These are phyloP conservation scores for Kwoniella europaea DNA, from an alignment of 768 basidiomycete genomes.

Conservation along the genomic window DNA sequence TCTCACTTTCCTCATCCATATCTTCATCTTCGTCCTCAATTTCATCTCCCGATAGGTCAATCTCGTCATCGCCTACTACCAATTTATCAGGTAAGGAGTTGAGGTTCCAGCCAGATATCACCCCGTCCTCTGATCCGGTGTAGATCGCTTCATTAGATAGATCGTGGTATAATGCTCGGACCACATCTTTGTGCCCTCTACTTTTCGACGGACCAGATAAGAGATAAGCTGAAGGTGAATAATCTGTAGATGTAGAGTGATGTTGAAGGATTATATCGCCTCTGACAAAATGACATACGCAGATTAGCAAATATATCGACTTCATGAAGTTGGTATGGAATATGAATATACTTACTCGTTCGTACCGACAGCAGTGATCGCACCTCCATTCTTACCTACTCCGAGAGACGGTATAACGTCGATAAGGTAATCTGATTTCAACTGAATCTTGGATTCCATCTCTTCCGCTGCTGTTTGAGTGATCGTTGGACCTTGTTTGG, in stretches of 20 bases:
- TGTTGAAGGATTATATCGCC: slow-evolving; percentile 57
- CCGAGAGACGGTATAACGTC: slow-evolving; percentile 53
- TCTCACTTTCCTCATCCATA: slow-evolving; percentile 45
- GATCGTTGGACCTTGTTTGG: slow-evolving; percentile 24
- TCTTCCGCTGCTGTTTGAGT: slow-evolving; percentile 48
- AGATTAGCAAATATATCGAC: neutral
- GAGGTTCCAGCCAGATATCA: slow-evolving; percentile 54
- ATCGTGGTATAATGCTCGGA: slow-evolving; percentile 54
- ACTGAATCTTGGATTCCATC: slow-evolving; percentile 23
- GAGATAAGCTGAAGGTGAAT: slow-evolving; percentile 52
- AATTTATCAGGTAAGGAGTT: slow-evolving; percentile 30
- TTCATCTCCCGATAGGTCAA: slow-evolving; percentile 49
- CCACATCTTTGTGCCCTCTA: slow-evolving; percentile 55
- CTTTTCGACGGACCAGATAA: slow-evolving; percentile 33
- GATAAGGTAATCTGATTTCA: slow-evolving; percentile 52
- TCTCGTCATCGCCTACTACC: slow-evolving; percentile 45
- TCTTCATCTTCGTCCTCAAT: slow-evolving; percentile 39
- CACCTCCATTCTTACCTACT: slow-evolving; percentile 39
- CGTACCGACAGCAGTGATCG: slow-evolving; percentile 50
- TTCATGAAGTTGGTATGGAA: neutral
- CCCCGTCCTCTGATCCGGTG: slow-evolving; percentile 57
- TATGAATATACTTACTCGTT: slow-evolving; percentile 47
- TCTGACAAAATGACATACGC: slow-evolving; percentile 21
- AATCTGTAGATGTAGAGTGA: slow-evolving; percentile 29
- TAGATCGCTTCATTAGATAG: slow-evolving; percentile 50